Conservation (phyloP, 345 rosid genomes). For the Limnanthes douglasii region DNA sequence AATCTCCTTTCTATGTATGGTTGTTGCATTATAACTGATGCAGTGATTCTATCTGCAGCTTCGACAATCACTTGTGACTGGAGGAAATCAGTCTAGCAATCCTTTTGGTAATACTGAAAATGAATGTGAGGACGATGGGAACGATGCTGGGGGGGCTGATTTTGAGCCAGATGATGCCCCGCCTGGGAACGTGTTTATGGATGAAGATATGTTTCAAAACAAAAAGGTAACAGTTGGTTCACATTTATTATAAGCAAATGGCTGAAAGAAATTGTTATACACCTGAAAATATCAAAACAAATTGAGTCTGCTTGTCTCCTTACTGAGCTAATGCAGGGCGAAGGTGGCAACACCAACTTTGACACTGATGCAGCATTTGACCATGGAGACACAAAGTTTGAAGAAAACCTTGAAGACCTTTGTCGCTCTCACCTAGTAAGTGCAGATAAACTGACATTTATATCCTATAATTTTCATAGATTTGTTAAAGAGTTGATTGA, state of each 20-base stretch:
- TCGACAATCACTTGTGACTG: conserved; percentile 42
- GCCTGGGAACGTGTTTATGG: conserved; percentile 35
- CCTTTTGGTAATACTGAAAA: conserved; percentile 19
- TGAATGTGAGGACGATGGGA: conserved; percentile 21
- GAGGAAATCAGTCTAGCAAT: conserved; percentile 22
- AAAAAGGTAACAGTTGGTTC: conserved; percentile 21
- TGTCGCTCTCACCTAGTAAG: conserved; percentile 92
- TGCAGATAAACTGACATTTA: conserved; percentile 6
- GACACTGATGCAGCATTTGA: conserved; percentile 26
- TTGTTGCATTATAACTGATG: conserved; percentile 5
- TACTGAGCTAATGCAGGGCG: conserved; percentile 16
- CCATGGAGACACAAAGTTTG: conserved; percentile 24
- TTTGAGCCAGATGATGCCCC: conserved; percentile 28
- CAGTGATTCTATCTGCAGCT: conserved; percentile 40
- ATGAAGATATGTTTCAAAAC: conserved; percentile 25
- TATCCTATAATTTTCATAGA: neutral
- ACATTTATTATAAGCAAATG: conserved; percentile 1
- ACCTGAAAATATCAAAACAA: too few relatives aligned
- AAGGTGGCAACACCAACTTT: conserved; percentile 16
- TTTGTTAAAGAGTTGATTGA: neutral
- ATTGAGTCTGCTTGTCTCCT: conserved; percentile 9
- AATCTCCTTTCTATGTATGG: conserved; percentile 3
- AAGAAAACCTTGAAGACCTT: conserved; percentile 82
- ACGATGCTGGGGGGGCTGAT: conserved; percentile 31
- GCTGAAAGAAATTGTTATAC: conserved; percentile 1